Conservation (phyloP, 2,329 filamentous ascomycete species). For the Fusarium tricinctum region DNA sequence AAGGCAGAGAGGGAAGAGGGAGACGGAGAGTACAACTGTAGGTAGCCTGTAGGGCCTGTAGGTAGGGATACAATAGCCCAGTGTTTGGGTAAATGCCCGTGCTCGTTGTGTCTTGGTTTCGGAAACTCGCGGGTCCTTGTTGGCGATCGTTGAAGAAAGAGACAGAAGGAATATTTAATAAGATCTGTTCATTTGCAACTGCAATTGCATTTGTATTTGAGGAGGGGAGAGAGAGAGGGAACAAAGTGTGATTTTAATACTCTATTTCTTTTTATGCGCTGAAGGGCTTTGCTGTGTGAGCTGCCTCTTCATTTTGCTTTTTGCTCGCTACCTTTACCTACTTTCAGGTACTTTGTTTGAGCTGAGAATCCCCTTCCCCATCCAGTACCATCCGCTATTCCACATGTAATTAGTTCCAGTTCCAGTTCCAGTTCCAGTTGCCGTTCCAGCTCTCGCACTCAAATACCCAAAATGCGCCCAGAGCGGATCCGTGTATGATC, state of each 20-base stretch:
- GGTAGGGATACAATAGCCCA: no score
- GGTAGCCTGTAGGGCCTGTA: no score
- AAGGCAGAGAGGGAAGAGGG: not conserved
- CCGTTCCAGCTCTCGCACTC: not conserved
- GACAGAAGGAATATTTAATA: not conserved
- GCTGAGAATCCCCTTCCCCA: not conserved
- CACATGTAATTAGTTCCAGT: not conserved
- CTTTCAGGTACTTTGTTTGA: constrained; percentile 1
- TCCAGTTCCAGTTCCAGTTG: not conserved
- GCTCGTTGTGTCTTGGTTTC: constrained; percentile 34
- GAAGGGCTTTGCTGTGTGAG: not conserved
- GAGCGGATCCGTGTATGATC: constrained; percentile 32
- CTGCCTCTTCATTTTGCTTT: constrained; percentile 16
- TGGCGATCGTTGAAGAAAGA: constrained; percentile 28
- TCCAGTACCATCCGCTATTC: not conserved
- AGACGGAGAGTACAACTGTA: no score
- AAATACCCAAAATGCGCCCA: constrained; percentile 26
- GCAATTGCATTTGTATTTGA: not conserved
- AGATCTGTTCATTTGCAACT: not conserved
- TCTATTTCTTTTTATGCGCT: constrained; percentile 7
- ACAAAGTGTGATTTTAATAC: constrained; percentile 23
- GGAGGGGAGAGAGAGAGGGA: not conserved
- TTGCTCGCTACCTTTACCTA: not conserved
- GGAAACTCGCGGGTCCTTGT: constrained; percentile 39
- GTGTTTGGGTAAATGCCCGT: constrained; percentile 13